These are phyloP conservation scores for Neurospora sp. DNA, from an alignment of 495 filamentous ascomycete genomes.

Conservation along the genomic window DNA sequence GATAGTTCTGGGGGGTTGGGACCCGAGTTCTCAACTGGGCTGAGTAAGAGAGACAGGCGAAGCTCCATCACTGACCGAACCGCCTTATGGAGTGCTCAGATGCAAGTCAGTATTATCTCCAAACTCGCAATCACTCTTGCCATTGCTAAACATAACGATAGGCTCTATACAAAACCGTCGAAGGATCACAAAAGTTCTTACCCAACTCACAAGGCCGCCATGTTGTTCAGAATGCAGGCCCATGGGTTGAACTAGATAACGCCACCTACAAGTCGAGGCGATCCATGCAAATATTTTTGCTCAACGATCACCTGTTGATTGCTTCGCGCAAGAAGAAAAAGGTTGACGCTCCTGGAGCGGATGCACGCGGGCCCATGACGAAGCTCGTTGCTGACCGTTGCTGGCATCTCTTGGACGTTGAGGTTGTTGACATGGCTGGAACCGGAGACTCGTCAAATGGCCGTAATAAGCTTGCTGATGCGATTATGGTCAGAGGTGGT, in stretches of 20 bases:
- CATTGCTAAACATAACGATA: neutral
- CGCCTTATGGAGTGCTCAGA: slow-evolving; percentile 85
- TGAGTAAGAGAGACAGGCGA: slow-evolving; percentile 58
- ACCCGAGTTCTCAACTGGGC: slow-evolving; percentile 33
- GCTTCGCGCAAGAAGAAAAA: slow-evolving; percentile 87
- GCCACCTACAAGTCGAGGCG: slow-evolving; percentile 88
- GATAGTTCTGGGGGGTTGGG: slow-evolving; percentile 14
- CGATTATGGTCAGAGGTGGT: slow-evolving; percentile 76
- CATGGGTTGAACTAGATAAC: slow-evolving; percentile 93
- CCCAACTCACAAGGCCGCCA: slow-evolving; percentile 86
- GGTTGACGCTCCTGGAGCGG: slow-evolving; percentile 51
- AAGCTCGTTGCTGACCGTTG: slow-evolving; percentile 89
- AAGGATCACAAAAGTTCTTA: slow-evolving; percentile 93
- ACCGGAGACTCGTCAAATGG: slow-evolving; percentile 45
- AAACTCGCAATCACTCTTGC: neutral
- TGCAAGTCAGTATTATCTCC: slow-evolving; percentile 33
- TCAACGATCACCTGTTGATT: slow-evolving; percentile 91
- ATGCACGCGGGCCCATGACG: slow-evolving; percentile 50
- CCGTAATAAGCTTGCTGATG: slow-evolving; percentile 66
- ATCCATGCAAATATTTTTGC: slow-evolving; percentile 76
- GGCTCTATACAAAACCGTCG: slow-evolving; percentile 86
- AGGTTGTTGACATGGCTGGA: slow-evolving; percentile 76
- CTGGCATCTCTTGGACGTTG: slow-evolving; percentile 88
- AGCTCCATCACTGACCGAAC: slow-evolving; percentile 91
- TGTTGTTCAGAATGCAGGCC: slow-evolving; percentile 76